Evolutionary conservation across 2,329 filamentous ascomycete species (phyloP), one percentile per base, ranked within the genome.

Genomic region (Helotiales sp.): DNA sequence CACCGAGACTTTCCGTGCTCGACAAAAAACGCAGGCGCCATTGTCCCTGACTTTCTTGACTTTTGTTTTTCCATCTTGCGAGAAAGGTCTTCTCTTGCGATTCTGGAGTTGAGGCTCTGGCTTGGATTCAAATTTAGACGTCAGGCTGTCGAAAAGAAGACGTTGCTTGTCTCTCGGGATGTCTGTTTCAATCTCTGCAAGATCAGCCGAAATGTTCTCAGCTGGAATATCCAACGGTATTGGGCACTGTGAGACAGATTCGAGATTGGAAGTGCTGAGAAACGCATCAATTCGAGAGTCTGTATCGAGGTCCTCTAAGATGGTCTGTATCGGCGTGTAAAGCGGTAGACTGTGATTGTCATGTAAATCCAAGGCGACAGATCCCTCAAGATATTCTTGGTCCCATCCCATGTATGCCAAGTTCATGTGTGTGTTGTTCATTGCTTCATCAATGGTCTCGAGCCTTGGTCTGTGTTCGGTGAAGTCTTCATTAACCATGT

Each of bases 1-100:
- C 38, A 64, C 61, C 36, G 61, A 52, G 34, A 59, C 47, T 47
- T 63, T 64, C 15, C 62, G 61, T 7, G 54, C 52, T 27, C 54
- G 48, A 27, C 61, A 63, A 24, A 49, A 52, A 29, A 51, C 49
- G 27, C 60, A 64, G 15, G 62, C 62, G n/a, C 54, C 56, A 17
- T 13, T 55, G 22, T 52, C 50, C 48, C 62, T 57, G 24, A 64
- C 62, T 12, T 19, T 13, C 27, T 58, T 54, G 1, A 63, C 58
- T 40, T 64, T 64, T 15, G 51, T 50, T 17, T 60, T 60, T 17
- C 53, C 60, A 25, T 53, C 50, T 15, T 36, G 10, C 2, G 51
- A 54, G 17, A 63, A 64, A 19, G 55, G 42, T 17, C 54, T 57
- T 55, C 62, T 55, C 19, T 57, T 58, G 19, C 60, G 60, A 30